A percentile compares a stretch with the other conserved stretches of the same genome.
These are phyloP conservation scores for Porogramme epimiltina DNA, from an alignment of 1,284 basidiomycete species.

Conservation along the genomic window DNA sequence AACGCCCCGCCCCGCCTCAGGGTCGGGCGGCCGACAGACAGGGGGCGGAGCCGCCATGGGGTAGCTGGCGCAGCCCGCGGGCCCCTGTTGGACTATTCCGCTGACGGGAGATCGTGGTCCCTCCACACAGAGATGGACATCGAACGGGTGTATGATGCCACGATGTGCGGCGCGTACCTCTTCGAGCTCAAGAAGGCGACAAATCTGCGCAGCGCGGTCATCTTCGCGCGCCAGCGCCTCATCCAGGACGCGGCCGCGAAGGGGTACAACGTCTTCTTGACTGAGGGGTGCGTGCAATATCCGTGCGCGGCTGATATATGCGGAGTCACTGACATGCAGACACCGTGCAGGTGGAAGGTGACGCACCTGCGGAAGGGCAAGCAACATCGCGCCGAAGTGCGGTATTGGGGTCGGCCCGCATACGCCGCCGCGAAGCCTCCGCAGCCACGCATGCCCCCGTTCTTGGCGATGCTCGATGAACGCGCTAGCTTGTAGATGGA, in stretches of 20 bases:
- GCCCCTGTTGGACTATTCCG: too few species aligned
- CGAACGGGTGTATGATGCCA: conserved; percentile 47
- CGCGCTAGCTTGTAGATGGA: background rate
- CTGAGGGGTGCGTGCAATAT: conserved; percentile 59
- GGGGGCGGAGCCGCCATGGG: too few species aligned
- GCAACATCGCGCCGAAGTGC: conserved; percentile 63
- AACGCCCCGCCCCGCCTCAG: too few species aligned
- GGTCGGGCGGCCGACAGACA: too few species aligned
- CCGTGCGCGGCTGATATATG: background rate
- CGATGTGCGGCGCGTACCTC: conserved; percentile 61
- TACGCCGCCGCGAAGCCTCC: conserved; percentile 49
- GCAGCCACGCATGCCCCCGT: conserved; percentile 56
- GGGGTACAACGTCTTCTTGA: conserved; percentile 62
- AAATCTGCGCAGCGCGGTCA: conserved; percentile 51
- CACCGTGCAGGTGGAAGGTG: conserved; percentile 58
- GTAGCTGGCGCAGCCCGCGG: too few species aligned
- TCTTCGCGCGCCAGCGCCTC: conserved; percentile 66
- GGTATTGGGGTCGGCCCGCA: conserved; percentile 69
- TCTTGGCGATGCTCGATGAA: conserved; percentile 56
- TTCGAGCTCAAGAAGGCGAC: conserved; percentile 48
- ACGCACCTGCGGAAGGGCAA: conserved; percentile 66
- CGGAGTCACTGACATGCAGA: background rate
- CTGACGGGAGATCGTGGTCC: background rate
- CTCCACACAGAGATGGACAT: conserved; percentile 58
- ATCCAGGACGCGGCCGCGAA: conserved; percentile 55